Percentiles rank a stretch among this genome's conserved stretches.
These are phyloP conservation scores for Rhynchosporium graminicola DNA, from an alignment of 2,329 filamentous ascomycete species.

Conservation along the genomic window DNA sequence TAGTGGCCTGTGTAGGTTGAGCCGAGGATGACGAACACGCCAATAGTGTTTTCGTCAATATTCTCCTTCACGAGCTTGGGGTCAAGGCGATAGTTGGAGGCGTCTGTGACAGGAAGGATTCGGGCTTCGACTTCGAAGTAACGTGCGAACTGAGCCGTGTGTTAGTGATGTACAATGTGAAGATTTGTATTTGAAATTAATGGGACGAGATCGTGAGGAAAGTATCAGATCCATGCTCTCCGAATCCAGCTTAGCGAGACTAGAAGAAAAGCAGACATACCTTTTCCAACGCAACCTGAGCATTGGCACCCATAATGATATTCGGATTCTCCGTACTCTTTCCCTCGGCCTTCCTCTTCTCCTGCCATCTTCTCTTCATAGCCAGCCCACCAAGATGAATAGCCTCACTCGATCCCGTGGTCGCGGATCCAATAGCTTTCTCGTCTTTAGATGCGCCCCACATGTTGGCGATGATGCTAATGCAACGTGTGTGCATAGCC, in stretches of 20 bases:
- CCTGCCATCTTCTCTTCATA: conserved; percentile 76
- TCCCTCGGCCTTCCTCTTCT: conserved; percentile 57
- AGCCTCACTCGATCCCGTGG: conserved; percentile 70
- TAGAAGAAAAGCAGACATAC: too few species aligned
- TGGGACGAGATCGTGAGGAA: too few species aligned
- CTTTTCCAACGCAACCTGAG: conserved; percentile 69
- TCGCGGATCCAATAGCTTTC: conserved; percentile 67
- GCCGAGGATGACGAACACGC: conserved; percentile 72
- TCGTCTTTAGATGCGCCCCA: conserved; percentile 64
- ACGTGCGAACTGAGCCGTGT: conserved; percentile 56
- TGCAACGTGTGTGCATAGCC: conserved; percentile 65
- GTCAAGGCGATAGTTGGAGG: conserved; percentile 63
- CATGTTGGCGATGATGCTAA: conserved; percentile 67
- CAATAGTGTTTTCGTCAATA: conserved; percentile 75
- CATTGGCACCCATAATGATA: conserved; percentile 74
- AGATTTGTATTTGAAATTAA: too few species aligned
- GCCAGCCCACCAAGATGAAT: conserved; percentile 70
- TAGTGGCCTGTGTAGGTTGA: conserved; percentile 75
- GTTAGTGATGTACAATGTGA: too few species aligned
- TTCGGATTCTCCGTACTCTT: conserved; percentile 67
- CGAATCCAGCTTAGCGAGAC: too few species aligned
- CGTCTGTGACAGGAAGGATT: conserved; percentile 62
- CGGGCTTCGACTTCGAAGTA: conserved; percentile 74
- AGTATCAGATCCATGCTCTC: too few species aligned
- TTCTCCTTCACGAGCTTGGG: conserved; percentile 64